Evolutionary conservation across 306 rosid species (phyloP).

Genomic region (Sechiopsis laciniata): DNA sequence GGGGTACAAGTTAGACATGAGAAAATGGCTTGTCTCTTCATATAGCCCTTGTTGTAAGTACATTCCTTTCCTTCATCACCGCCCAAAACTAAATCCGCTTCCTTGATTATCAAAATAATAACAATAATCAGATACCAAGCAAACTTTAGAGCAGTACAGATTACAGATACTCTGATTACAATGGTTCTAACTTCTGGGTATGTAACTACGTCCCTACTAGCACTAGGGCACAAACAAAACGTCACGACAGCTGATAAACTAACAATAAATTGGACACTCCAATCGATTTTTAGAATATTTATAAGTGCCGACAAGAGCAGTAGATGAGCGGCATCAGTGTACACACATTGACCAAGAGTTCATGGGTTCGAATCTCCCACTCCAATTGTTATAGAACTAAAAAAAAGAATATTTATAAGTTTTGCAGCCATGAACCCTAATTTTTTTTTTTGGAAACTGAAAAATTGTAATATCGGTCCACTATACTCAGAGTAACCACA

Average conservation of each 20-base stretch:
- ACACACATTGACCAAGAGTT: no score
- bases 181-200: background rate
- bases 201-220: background rate
- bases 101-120: slow-evolving; percentile 33
- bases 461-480: no score
- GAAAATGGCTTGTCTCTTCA: slow-evolving; percentile 97
- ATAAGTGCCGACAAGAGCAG: background rate
- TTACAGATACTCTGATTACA: background rate
- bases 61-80: slow-evolving; percentile 98
- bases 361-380: background rate
- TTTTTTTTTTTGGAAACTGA: no score
- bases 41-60: slow-evolving; percentile 77
- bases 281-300: background rate
- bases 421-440: background rate
- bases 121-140: background rate
- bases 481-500: no score
- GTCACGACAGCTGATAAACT: background rate
- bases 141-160: background rate
- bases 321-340: no score
- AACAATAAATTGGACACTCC: background rate
- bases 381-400: no score
- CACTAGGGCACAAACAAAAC: background rate
- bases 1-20: slow-evolving; percentile 96
- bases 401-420: no score
- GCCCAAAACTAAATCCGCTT: slow-evolving; percentile 90